Evolutionary conservation across 2,329 filamentous ascomycete genomes (phyloP).

Genomic region (Emergomyces orientalis): DNA sequence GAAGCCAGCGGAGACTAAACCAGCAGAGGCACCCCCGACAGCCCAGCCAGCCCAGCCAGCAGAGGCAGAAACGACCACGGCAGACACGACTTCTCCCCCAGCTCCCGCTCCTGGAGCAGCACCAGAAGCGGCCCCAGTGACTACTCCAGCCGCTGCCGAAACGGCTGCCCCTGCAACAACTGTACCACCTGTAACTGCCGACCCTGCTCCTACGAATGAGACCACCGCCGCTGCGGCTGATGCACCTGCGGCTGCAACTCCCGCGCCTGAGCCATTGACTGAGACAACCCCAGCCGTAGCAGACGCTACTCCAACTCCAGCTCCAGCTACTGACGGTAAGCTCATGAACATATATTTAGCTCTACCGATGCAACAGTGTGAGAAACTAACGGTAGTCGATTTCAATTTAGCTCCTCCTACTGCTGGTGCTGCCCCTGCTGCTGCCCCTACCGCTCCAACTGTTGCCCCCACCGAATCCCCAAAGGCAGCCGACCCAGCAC

Average conservation of each 20-base stretch:
- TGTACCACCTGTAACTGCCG: conserved; percentile 13
- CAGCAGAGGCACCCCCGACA: conserved; percentile 11
- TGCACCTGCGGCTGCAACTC: neutral
- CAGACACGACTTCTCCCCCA: conserved; percentile 9
- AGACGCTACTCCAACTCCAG: conserved; percentile 7
- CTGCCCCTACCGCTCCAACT: conserved; percentile 8
- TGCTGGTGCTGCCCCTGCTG: conserved; percentile 6
- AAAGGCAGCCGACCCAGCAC: conserved; percentile 7
- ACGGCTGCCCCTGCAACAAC: neutral
- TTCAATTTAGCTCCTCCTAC: neutral
- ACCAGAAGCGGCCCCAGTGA: conserved; percentile 7
- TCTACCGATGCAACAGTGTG: neutral
- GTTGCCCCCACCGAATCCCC: conserved; percentile 6
- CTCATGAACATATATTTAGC: neutral
- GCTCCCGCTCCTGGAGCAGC: conserved; percentile 12
- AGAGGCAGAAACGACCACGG: conserved; percentile 12
- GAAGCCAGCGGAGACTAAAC: conserved; percentile 14
- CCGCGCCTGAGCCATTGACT: neutral
- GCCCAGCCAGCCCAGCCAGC: conserved; percentile 4
- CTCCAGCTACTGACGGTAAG: neutral
- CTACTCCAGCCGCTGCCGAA: conserved; percentile 11
- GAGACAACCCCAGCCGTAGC: neutral
- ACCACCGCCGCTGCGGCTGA: neutral
- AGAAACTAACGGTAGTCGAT: conserved; percentile 1
- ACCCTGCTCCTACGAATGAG: conserved; percentile 26